Evolutionary conservation across 1,284 basidiomycete species (phyloP), one percentile per base, ranked within the genome.

Genomic region (Puccinia triticina): DNA sequence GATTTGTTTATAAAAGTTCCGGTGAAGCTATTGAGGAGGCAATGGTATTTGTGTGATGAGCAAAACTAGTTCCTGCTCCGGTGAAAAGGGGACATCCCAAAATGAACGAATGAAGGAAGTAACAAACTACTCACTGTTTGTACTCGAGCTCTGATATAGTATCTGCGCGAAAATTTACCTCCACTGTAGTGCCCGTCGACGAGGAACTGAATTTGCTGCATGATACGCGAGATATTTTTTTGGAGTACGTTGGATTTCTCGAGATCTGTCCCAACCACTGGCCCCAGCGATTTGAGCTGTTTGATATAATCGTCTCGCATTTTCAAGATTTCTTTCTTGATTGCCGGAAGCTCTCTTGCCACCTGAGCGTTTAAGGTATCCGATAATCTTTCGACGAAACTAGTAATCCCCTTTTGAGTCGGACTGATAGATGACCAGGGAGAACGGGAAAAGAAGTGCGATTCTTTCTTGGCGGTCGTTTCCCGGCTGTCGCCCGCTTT

Each of bases 391-490:
- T 43, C 66, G 66, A 69, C 37, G 2, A 69, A 69, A n/a, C 66
- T 69, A 7, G 32, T 8, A 48, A 69, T 69, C 37, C 66, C 66
- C 32, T 69, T 69, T n/a, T 69, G 40, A 46, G 37, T 46, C 66
- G 66, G 66, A 34, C 66, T 69, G 43, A 69, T 69, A 11, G 66
- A 43, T 7, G 66, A 69, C 66, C 66, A 69, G 43, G 66, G 66
- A 18, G 43, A 46, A 11, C 66, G 66, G 40, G 66, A 69, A 46
- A 69, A 69, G 40, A 69, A 69, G 7, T 48, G 7, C 10, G 23
- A 16, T 29, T 69, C 66, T 26, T 69, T 69, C n/a, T 2, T 48
- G 2, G 66, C 37, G 21, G 66, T 69, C 43, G 37, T 48, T 48
- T 43, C 66, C n/a, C 37, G n/a, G 21, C 40, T 40, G 23, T 69